phyloP scores from a whole-genome alignment of 306 rosid genomes.

The Prunus davidiana region DNA sequence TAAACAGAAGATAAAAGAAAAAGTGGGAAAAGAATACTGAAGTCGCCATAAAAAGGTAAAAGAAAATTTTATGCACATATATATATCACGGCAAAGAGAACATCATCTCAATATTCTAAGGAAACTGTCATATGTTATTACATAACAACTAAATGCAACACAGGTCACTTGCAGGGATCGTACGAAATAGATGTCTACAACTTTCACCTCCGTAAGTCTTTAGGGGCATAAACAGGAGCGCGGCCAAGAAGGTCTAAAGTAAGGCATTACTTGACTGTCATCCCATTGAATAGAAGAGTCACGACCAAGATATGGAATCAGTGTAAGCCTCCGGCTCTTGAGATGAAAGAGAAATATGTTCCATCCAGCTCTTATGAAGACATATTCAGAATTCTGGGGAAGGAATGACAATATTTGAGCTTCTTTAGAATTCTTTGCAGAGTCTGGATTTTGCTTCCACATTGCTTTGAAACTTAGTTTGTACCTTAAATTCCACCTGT shows the following conservation, averaged over 20 bases:
- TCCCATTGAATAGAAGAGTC: conserved; percentile 61
- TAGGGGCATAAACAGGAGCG: conserved; percentile 20
- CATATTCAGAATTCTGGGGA: conserved; percentile 49
- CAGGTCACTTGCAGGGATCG: conserved; percentile 2
- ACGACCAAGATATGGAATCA: conserved; percentile 48
- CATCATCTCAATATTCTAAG: not conserved
- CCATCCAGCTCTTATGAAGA: conserved; percentile 56
- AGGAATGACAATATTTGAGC: conserved; percentile 59
- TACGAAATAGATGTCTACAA: not conserved
- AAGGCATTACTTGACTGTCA: conserved; percentile 60
- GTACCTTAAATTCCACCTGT: conserved; percentile 51
- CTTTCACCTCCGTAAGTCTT: not conserved
- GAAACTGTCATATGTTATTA: not conserved
- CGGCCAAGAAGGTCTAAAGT: conserved; percentile 71
- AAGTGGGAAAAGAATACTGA: no score
- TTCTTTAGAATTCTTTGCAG: conserved; percentile 45
- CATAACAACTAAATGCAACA: not conserved
- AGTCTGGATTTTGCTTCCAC: conserved; percentile 58
- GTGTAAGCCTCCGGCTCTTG: conserved; percentile 39
- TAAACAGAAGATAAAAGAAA: no score
- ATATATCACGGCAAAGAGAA: not conserved
- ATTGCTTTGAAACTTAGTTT: conserved; percentile 42
- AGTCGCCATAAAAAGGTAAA: no score
- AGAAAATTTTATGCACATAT: not conserved
- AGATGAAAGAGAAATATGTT: conserved; percentile 48